Evolutionary conservation across 768 basidiomycete species (phyloP), one percentile per base, ranked within the genome.

Genomic region (Austroboletus festivus): DNA sequence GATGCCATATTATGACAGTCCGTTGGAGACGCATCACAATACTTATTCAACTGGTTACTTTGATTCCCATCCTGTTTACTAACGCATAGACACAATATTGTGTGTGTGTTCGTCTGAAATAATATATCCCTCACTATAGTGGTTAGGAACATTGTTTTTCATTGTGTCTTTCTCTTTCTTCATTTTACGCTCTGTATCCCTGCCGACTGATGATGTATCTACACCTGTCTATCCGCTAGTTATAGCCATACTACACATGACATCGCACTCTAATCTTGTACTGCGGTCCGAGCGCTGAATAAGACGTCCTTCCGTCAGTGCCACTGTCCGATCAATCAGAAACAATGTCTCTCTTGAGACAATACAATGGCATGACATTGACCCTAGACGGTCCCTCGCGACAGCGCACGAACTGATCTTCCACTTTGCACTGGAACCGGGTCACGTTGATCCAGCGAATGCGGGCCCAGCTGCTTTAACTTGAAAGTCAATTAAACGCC

Each of bases 1-100:
- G 48, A 51, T 69, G 59, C 19, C 68, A 15, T 53, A 63, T 12
- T 69, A 66, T 43, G 57, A 63, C 44, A 51, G 54, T 26, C 51
- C 57, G 34, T 31, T 63, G 31, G 65, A 61, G 26, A 38, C 49
- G 19, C 46, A 44, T n/a, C 63, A 59, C 19, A 18, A 57, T 18
- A 16, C 44, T n/a, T 69, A 59, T 44, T 44, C 55, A 3, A 37
- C 47, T 8, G 38, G 42, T 7, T 55, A 49, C 38, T 66, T 61
- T 47, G 61, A 63, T 30, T 53, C 65, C 21, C 54, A 46, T 31
- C 46, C 26, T 64, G 46, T 60, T 57, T 45, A 56, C 63, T 22
- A 56, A 50, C 40, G 55, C 54, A 53, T 64, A 59, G 55, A 59
- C 37, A 28, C 3, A 34, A 28, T 48, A n/a, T n/a, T n/a, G 13